Evolutionary conservation across 371 early-diverging fungal species (phyloP), one percentile per base, ranked within the genome.

Genomic region (Mucor irregularis): DNA sequence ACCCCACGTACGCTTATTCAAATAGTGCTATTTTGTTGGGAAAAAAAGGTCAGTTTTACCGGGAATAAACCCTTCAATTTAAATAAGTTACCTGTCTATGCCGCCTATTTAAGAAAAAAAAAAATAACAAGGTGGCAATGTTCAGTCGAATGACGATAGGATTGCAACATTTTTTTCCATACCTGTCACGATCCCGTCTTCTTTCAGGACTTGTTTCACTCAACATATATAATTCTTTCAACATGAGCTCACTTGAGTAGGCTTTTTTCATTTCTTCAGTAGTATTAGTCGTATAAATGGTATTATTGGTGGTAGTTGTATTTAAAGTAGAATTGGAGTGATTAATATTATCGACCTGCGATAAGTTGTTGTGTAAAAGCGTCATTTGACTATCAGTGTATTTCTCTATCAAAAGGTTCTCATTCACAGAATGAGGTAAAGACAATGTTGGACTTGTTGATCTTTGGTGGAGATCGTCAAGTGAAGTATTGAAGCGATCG

Each of bases 1-100:
- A 1, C 62, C 53, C 54, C 64, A 62, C 1, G 58, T 58, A 22
- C 67, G 64, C 25, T 71, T 71, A 13, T 71, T 25, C n/a, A 69
- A 35, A 46, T 75, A 75, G 25, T 75, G 76, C 76, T 74, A 56
- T 19, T 5, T 16, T 17, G 29, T 45, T 37, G 37, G 2, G 37
- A 17, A 33, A 22, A n/a, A 16, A 3, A 22, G 43, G 34, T 5
- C n/a, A n/a, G n/a, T 19, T 5, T 16, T 17, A 16, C 29, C 29
- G 37, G 2, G 37, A 17, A 33, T 19, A n/a, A 16, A 3, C 13
- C 38, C 22, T 5, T 21, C 8, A 22, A 28, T 24, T 21, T 9
- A n/a, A 30, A 9, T 34, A 26, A 4, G 21, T 51, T 73, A 64
- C 73, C 53, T 62, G 65, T 43, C 74, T 61, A 45, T 62, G 68